Base-by-base conservation (phyloP, 345 rosid genomes). In the Corchorus olitorius region DNA sequence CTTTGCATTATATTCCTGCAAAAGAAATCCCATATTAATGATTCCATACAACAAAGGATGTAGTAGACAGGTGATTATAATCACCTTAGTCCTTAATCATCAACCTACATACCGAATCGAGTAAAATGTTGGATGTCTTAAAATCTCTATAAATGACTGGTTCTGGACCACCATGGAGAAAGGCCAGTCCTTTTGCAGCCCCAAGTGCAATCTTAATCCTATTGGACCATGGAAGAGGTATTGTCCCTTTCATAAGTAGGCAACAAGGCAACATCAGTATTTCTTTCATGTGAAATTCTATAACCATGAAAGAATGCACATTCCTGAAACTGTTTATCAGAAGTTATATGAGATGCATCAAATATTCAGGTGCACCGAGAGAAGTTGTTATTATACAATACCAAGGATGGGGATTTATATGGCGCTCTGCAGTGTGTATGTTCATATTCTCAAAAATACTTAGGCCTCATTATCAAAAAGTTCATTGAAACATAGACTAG, bases 61-160 rank as follows among this genome's bases (percentile, higher is more conserved):
- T 50, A 33, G 17, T 4, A 6, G 45, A 53, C 20, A 52, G 46
- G 45, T 19, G 13, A 48, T 43, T 34, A 74, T 20, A 67, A 58
- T 43, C 53, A 76, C 45, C 63, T 70, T 17, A 65, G 53, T 4
- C 27, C 27, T 27, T 27, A 27, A 2, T 3, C 34, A 65, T 62
- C 20, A n/a, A 43, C 19, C 59, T 58, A 48, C 80, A 61, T 87
- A 93, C 99, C 82, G 95, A 91, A 81, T 96, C 99, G 68, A 96
- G 92, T 76, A 96, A 85, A 82, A 93, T 93, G 80, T 96, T 96
- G 20, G 99, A 96, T 20, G 99, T 92, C 85, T 96, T 96, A 83
- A 96, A 96, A 83, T 96, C 99, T 37, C 99, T 89, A 77, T 96
- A 96, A 52, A 96, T 96, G 72, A 93, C 99, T n/a, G 94, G 94